phyloP scores from a whole-genome alignment of 2,329 filamentous ascomycete genomes.

The Monascus ruber region DNA sequence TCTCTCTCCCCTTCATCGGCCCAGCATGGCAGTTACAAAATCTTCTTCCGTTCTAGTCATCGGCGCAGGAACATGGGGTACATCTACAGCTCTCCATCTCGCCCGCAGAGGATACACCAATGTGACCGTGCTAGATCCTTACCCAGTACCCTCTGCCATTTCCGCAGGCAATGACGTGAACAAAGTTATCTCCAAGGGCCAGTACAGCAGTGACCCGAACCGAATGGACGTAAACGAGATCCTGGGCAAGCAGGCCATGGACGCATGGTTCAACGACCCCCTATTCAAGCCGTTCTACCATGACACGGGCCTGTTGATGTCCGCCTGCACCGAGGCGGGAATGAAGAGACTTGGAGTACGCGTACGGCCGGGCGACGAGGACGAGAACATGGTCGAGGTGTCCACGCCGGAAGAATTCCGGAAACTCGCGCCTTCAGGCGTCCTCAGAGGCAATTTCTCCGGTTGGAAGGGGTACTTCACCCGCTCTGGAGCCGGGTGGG shows the following conservation, averaged over 20 bases:
- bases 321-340: conserved; percentile 30
- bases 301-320: conserved; percentile 32
- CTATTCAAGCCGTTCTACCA: conserved; percentile 37
- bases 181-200: conserved; percentile 31
- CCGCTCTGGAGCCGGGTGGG: conserved; percentile 39
- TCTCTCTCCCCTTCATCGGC: not conserved
- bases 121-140: conserved; percentile 38
- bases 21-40: conserved; percentile 6
- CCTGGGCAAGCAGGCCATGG: conserved; percentile 21
- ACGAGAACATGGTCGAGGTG: conserved; percentile 22
- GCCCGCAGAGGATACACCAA: conserved; percentile 35
- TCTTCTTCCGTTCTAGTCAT: conserved; percentile 30
- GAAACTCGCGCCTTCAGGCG: conserved; percentile 39
- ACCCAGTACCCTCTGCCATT: conserved; percentile 36
- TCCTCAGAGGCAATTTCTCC: conserved; percentile 34
- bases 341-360: conserved; percentile 24
- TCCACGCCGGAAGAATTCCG: conserved; percentile 34
- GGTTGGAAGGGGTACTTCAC: conserved; percentile 35
- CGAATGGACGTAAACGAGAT: conserved; percentile 12
- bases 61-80: conserved; percentile 39
- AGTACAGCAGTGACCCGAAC: conserved; percentile 22
- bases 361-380: conserved; percentile 14
- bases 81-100: conserved; percentile 39
- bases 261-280: conserved; percentile 35
- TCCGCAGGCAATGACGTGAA: conserved; percentile 39